These are phyloP conservation scores for Glomus cerebriforme DNA, from an alignment of 192 early-diverging fungal genomes.

Conservation along the genomic window DNA sequence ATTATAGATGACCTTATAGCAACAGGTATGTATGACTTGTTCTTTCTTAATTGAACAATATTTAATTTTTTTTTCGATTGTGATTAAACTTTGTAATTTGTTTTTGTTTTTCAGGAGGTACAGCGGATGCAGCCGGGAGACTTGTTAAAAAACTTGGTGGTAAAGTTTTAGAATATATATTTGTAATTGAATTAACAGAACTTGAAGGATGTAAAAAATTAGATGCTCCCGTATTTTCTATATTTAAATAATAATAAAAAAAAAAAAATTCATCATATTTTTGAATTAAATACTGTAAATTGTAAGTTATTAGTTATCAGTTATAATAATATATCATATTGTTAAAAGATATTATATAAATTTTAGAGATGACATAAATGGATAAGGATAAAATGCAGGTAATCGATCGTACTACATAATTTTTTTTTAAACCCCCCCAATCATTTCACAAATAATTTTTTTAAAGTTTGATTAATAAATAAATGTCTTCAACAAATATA, in stretches of 20 bases:
- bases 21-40: conserved; percentile 50
- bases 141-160: conserved; percentile 76
- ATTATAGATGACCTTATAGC: conserved; percentile 97
- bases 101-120: conserved; percentile 58
- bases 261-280: no score
- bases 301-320: no score
- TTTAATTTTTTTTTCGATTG: no score
- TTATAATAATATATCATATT: no score
- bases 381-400: conserved; percentile 14
- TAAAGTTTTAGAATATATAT: conserved; percentile 80
- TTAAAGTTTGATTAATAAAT: not conserved
- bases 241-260: conserved; percentile 66
- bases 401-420: not conserved
- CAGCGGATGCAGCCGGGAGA: conserved; percentile 80
- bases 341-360: no score
- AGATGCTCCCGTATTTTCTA: conserved; percentile 83
- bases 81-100: not conserved
- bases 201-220: conserved; percentile 81
- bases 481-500: conserved; percentile 1
- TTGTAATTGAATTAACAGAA: conserved; percentile 87
- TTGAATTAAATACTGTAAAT: no score
- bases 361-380: no score
- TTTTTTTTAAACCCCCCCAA: no score
- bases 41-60: not conserved
- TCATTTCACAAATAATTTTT: no score